A percentile compares a stretch with the other conserved stretches of the same genome.
Conservation (phyloP, 148 eudicot species). For the Cornus controversa region DNA sequence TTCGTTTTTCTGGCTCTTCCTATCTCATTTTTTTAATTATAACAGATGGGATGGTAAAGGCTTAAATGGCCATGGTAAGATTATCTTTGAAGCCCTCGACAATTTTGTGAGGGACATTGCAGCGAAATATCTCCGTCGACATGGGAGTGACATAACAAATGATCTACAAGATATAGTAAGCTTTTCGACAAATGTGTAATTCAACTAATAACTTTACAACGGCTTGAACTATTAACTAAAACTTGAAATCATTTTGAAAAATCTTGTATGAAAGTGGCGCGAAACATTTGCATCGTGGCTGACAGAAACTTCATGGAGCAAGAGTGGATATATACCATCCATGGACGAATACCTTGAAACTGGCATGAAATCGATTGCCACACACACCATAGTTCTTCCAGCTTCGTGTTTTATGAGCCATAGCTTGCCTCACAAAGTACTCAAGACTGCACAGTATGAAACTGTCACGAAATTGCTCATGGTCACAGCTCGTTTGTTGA, state of each 20-base stretch:
- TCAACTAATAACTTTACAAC: too few species aligned
- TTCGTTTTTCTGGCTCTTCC: too few species aligned
- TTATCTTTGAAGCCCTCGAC: conserved; percentile 42
- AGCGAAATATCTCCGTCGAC: conserved; percentile 12
- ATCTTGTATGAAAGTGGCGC: conserved; percentile 29
- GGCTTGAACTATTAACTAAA: neutral
- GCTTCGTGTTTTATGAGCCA: conserved; percentile 25
- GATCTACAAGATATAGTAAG: conserved; percentile 33
- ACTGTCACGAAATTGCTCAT: conserved; percentile 38
- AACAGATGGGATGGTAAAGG: conserved; percentile 44
- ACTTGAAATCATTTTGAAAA: neutral
- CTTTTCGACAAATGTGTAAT: neutral
- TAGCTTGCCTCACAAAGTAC: conserved; percentile 4
- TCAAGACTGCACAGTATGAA: conserved; percentile 19
- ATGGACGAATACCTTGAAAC: conserved; percentile 32
- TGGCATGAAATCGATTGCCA: conserved; percentile 39
- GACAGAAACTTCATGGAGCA: conserved; percentile 45
- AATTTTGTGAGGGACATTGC: conserved; percentile 29
- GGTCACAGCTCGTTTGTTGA: conserved; percentile 34
- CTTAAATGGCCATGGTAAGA: conserved; percentile 29
- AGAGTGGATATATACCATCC: conserved; percentile 31
- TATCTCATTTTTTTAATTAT: neutral
- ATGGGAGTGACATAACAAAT: conserved; percentile 19
- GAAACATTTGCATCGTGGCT: conserved; percentile 42
- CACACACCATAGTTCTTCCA: conserved; percentile 25